Evolutionary conservation across 306 rosid genomes (phyloP), one percentile per base, ranked within the genome.

Genomic region (Hippophae gyantsensis): DNA sequence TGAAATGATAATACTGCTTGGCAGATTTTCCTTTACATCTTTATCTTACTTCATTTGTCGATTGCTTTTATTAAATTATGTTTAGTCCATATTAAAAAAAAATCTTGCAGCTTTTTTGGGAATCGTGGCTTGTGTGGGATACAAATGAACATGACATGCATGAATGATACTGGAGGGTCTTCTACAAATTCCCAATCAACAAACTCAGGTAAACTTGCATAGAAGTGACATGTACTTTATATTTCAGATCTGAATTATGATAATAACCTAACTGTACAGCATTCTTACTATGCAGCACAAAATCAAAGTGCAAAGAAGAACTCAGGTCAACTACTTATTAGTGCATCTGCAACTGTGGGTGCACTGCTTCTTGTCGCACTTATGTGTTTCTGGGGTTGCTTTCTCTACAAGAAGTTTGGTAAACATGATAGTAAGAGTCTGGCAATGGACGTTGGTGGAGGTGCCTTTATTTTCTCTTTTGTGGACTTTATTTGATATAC

Each of bases 301-400:
- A 72, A 42, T 70, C 82, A 67, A 81, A 63, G 58, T 32, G 95
- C 68, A 57, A 88, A 74, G 83, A 93, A 68, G 82, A 93, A 87
- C 77, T 86, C 97, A 57, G 99, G 90, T 23, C 80, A 94, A 57
- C 82, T 93, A 57, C 83, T 93, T 69, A 88, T 88, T 65, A 93
- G 99, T 84, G 99, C 99, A 66, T 86, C 85, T 32, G 99, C 99
- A 69, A 93, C 99, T 68, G 95, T 93, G 69, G 99, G 99, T 13
- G 99, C 95, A 43, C 74, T 93, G 44, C 97, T 93, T 74, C 83
- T 93, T 79, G 99, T 92, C 46, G 99, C 99, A 64, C 99, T 92
- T 53, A 92, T 92, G 99, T 92, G 99, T 73, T 92, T 92, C 79
- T 92, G 99, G 99, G 99, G 99, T 62, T 92, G 99, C 79, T 92